phyloP scores from a whole-genome alignment of 306 rosid species.

The Begonia fuchsioides region DNA sequence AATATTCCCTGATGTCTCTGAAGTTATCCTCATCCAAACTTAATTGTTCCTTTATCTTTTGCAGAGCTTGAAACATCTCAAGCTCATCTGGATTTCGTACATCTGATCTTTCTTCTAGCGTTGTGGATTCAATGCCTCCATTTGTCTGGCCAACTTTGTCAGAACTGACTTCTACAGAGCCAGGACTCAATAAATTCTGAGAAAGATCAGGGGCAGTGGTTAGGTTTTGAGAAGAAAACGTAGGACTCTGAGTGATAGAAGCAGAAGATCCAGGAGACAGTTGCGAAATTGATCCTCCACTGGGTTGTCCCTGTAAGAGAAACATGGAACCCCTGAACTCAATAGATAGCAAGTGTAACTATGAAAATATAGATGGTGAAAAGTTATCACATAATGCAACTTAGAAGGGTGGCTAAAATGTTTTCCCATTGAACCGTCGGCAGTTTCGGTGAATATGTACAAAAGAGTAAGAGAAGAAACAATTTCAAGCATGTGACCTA shows the following conservation, averaged over 20 bases:
- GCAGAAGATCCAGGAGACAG: slow-evolving; percentile 39
- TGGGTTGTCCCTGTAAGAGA: slow-evolving; percentile 31
- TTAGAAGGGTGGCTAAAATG: too few species aligned
- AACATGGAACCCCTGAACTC: too few species aligned
- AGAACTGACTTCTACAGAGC: slow-evolving; percentile 56
- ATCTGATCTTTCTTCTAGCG: slow-evolving; percentile 22
- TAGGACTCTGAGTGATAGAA: slow-evolving; percentile 29
- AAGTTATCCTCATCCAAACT: slow-evolving; percentile 48
- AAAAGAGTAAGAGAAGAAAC: too few species aligned
- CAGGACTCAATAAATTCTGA: slow-evolving; percentile 54
- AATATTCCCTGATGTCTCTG: slow-evolving; percentile 27
- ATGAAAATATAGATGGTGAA: too few species aligned
- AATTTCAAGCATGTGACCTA: too few species aligned
- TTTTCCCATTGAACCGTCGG: too few species aligned
- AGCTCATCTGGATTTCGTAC: too few species aligned
- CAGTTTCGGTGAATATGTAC: too few species aligned
- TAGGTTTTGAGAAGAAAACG: slow-evolving; percentile 24
- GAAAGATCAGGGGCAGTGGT: slow-evolving; percentile 41
- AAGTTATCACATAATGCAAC: too few species aligned
- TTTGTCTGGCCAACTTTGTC: slow-evolving; percentile 18
- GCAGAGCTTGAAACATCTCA: slow-evolving; percentile 52
- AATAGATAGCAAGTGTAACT: too few species aligned
- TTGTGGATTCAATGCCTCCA: slow-evolving; percentile 25
- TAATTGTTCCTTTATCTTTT: slow-evolving; percentile 56
- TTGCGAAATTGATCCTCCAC: slow-evolving; percentile 26